Evolutionary conservation across 352 stramenopile species (phyloP).

Genomic region (Pythium folliculosum): DNA sequence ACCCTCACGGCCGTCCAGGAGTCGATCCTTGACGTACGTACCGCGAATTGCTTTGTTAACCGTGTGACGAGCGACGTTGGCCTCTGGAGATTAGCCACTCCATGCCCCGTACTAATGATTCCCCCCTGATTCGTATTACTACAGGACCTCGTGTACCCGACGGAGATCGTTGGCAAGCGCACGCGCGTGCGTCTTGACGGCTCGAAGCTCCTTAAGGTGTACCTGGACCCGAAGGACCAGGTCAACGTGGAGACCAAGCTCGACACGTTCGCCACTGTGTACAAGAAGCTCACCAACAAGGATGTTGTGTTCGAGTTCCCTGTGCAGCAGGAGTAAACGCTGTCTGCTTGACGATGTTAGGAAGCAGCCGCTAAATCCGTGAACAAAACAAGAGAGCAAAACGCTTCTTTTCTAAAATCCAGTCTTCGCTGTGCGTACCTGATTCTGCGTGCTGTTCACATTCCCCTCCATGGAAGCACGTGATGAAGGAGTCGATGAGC

Average conservation of each 20-base stretch:
- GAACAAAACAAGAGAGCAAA: slow-evolving; percentile 51
- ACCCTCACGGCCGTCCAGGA: slow-evolving; percentile 99
- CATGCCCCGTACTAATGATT: slow-evolving; percentile 86
- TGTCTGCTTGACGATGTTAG: slow-evolving; percentile 31
- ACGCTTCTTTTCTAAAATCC: slow-evolving; percentile 27
- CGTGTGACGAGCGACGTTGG: slow-evolving; percentile 78
- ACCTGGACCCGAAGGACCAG: slow-evolving; percentile 98
- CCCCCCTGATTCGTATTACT: slow-evolving; percentile 23
- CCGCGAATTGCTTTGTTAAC: slow-evolving; percentile 7
- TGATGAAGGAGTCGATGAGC: too few relatives aligned
- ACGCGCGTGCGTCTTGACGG: slow-evolving; percentile 97
- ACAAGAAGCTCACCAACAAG: slow-evolving; percentile 99
- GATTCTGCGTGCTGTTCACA: too few relatives aligned
- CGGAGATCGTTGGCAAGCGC: slow-evolving; percentile 99
- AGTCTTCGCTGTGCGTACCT: too few relatives aligned
- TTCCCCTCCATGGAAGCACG: too few relatives aligned
- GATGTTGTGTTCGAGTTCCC: slow-evolving; percentile 99
- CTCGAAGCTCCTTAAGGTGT: slow-evolving; percentile 98
- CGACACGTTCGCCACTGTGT: slow-evolving; percentile 99
- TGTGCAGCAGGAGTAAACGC: slow-evolving; percentile 83
- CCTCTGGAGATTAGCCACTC: slow-evolving; percentile 89
- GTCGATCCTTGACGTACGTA: slow-evolving; percentile 97
- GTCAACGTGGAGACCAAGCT: slow-evolving; percentile 99
- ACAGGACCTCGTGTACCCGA: slow-evolving; percentile 98
- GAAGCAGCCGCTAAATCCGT: slow-evolving; percentile 31